Evolutionary conservation across 108 stramenopile species (phyloP).

Genomic region (Mediolabrus comicus): DNA sequence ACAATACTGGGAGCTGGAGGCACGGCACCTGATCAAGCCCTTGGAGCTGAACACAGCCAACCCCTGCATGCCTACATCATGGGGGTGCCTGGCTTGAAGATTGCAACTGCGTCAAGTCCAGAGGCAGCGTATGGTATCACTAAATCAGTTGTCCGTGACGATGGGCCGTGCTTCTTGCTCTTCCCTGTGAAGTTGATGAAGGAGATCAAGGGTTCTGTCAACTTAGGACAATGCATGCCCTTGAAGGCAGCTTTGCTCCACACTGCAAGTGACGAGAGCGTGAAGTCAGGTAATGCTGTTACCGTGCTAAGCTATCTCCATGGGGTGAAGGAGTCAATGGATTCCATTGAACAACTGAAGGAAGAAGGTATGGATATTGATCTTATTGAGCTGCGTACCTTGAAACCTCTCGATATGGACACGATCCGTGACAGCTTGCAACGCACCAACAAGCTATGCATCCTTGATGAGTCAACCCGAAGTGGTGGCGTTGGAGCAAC

Average conservation of each 20-base stretch:
- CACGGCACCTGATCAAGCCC: conserved; percentile 69
- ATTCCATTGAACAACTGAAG: conserved; percentile 29
- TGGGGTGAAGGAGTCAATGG: conserved; percentile 59
- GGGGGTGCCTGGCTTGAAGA: conserved; percentile 71
- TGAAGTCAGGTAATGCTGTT: conserved; percentile 50
- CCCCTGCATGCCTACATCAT: conserved; percentile 74
- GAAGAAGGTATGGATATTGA: conserved; percentile 52
- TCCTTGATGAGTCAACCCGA: conserved; percentile 63
- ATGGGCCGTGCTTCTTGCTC: conserved; percentile 66
- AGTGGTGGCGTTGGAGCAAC: conserved; percentile 70
- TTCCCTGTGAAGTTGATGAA: conserved; percentile 73
- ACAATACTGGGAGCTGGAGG: conserved; percentile 76
- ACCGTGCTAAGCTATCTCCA: conserved; percentile 72
- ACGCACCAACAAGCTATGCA: conserved; percentile 58
- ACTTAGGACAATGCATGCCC: conserved; percentile 53
- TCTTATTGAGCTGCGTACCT: conserved; percentile 63
- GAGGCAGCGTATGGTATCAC: conserved; percentile 65
- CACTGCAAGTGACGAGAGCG: conserved; percentile 47
- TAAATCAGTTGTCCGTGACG: conserved; percentile 61
- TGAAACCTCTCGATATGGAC: conserved; percentile 68
- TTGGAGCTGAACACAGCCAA: conserved; percentile 74
- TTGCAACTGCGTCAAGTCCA: conserved; percentile 61
- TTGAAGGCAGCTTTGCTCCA: conserved; percentile 52
- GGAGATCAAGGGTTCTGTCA: conserved; percentile 49
- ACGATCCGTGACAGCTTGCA: conserved; percentile 49